A percentile compares a stretch with the other conserved stretches of the same genome.
Evolutionary conservation across 2,329 filamentous ascomycete species (phyloP).

Genomic region (Penicillium corylophilum): DNA sequence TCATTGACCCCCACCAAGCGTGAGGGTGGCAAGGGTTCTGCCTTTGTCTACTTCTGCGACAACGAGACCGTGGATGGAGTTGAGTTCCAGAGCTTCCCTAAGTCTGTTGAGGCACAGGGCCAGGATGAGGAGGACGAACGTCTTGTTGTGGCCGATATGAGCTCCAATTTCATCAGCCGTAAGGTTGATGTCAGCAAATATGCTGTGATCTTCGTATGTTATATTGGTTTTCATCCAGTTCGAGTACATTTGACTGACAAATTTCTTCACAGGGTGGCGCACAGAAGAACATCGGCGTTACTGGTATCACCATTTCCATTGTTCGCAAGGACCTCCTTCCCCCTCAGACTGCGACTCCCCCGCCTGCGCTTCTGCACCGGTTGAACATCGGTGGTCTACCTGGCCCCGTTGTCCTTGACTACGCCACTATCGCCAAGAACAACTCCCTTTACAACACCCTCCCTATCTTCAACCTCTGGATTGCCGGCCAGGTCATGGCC

Average conservation of each 20-base stretch:
- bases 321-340: constrained; percentile 78
- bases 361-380: constrained; percentile 67
- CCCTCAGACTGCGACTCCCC: constrained; percentile 63
- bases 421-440: constrained; percentile 83
- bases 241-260: constrained; percentile 10
- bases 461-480: constrained; percentile 89
- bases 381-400: constrained; percentile 68
- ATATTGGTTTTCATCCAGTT: neutral
- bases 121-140: constrained; percentile 62
- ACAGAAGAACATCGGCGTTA: constrained; percentile 88
- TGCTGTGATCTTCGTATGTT: constrained; percentile 74
- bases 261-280: constrained; percentile 59
- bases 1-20: constrained; percentile 63
- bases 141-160: constrained; percentile 89
- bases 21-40: constrained; percentile 50
- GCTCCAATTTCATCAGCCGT: constrained; percentile 85
- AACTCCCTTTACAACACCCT: constrained; percentile 95
- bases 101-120: constrained; percentile 56
- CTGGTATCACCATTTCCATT: constrained; percentile 83
- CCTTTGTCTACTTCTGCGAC: constrained; percentile 85
- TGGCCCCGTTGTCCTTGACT: constrained; percentile 73
- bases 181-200: constrained; percentile 75
- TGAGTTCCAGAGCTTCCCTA: constrained; percentile 76
- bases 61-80: constrained; percentile 82
- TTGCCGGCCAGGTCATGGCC: constrained; percentile 85